Evolutionary conservation across 2,329 filamentous ascomycete species (phyloP), one percentile per base, ranked within the genome.

Genomic region (Gnomoniopsis sp.): DNA sequence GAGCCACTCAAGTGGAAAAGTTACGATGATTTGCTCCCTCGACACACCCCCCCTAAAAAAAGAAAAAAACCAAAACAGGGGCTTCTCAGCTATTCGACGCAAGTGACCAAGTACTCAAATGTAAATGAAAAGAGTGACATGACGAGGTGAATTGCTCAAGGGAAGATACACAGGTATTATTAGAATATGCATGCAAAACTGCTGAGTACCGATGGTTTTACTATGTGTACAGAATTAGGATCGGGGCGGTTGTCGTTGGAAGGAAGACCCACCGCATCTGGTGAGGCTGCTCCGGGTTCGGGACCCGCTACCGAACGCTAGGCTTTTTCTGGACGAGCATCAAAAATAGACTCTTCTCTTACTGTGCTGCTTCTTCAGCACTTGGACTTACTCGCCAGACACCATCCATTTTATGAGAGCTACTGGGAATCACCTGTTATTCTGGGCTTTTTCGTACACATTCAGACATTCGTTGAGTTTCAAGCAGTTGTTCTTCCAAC

Each of bases 221-320:
- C 10, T 17, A 43, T 22, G 8, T 23, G 46, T 14, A 17, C 6
- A 8, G 38, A 15, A 19, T 30, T 30, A 30, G 8, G n/a, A n/a
- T n/a, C n/a, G n/a, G 26, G 26, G 36, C 38, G 15, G 34, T 30
- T 33, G 50, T 41, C 21, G 14, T 22, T 15, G 41, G 43, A 26
- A 14, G 26, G 26, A n/a, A n/a, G 26, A 30, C 26, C 4, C 26
- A 30, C 26, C 26, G 26, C 4, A 30, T 30, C 26, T 30, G 26
- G 26, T 30, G 26, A 30, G 26, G 26, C 26, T 30, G 55, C 34
- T 56, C 57, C 57, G 57, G 53, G 57, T 53, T 59, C 57, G 57
- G 57, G 53, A 59, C 33, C n/a, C 47, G 52, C 19, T 22, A 30
- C 15, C 22, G 22, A 26, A 15, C 47, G 22, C 15, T 49, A 23